Evolutionary conservation across 1,139 yeast genomes (phyloP).

Genomic region (Suhomyces wounanorum): DNA sequence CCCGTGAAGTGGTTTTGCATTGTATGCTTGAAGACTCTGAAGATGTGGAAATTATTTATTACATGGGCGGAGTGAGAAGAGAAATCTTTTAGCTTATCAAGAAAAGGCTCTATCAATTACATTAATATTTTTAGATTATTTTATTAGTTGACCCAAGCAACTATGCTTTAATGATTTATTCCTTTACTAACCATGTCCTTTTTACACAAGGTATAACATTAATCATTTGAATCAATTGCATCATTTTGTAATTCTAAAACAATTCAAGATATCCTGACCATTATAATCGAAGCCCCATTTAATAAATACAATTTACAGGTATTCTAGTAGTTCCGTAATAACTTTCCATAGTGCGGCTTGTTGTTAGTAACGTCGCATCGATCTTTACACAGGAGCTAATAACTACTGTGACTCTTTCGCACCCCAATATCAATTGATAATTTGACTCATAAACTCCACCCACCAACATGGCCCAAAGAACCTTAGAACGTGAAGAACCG

Average conservation of each 20-base stretch:
- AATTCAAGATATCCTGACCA: no score
- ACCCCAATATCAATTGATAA: neutral
- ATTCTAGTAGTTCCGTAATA: no score
- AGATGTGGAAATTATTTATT: conserved; percentile 57
- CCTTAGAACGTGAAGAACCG: conserved; percentile 67
- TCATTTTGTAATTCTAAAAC: no score
- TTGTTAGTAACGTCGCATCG: neutral
- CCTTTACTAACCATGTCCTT: no score
- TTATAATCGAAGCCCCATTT: no score
- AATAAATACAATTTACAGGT: no score
- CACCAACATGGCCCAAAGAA: conserved; percentile 9
- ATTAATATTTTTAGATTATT: neutral
- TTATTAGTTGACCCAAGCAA: neutral
- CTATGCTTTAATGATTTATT: neutral
- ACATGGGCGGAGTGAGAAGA: conserved; percentile 41
- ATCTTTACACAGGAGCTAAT: neutral
- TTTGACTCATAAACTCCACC: neutral
- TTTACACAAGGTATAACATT: no score
- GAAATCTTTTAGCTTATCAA: neutral
- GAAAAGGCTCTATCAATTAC: neutral
- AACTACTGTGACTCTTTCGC: neutral
- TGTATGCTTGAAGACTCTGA: conserved; percentile 58
- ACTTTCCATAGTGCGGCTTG: no score
- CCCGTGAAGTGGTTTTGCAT: conserved; percentile 55
- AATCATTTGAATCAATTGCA: no score